A percentile compares a stretch with the other conserved stretches of the same genome.
phyloP scores from a whole-genome alignment of 495 filamentous ascomycete genomes.

The Tuber magnatum region DNA sequence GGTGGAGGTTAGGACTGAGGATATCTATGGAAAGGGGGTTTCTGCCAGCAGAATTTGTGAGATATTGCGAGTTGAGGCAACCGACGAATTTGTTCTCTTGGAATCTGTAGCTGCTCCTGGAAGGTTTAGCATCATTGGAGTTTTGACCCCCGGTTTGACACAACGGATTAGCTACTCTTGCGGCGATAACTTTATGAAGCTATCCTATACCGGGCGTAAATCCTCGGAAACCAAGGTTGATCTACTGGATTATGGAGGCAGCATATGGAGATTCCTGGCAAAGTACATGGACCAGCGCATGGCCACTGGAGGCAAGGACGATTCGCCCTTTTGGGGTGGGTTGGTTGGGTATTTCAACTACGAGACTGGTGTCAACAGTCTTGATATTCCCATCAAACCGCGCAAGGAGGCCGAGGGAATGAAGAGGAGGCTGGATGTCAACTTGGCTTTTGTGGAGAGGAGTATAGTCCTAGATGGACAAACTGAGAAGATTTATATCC shows the following conservation, averaged over 20 bases:
- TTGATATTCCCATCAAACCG: conserved; percentile 45
- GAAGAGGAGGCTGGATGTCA: conserved; percentile 56
- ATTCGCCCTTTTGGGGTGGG: conserved; percentile 72
- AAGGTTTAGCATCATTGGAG: conserved; percentile 60
- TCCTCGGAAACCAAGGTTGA: conserved; percentile 35
- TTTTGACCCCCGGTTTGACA: conserved; percentile 50
- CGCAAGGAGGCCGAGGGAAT: conserved; percentile 3
- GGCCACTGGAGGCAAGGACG: conserved; percentile 43
- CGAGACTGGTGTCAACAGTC: conserved; percentile 66
- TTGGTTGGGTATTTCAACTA: conserved; percentile 88
- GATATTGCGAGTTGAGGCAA: conserved; percentile 41
- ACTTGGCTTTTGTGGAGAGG: conserved; percentile 66
- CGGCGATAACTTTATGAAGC: conserved; percentile 41
- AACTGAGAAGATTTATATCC: conserved; percentile 55
- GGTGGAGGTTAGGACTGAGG: conserved; percentile 15
- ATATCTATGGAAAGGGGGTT: conserved; percentile 10
- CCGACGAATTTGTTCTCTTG: conserved; percentile 48
- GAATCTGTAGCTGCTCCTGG: conserved; percentile 51
- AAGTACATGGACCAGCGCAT: conserved; percentile 52
- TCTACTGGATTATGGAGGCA: conserved; percentile 42
- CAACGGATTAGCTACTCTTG: conserved; percentile 50
- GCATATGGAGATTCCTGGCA: conserved; percentile 53
- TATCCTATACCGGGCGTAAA: conserved; percentile 20
- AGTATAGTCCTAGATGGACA: conserved; percentile 75
- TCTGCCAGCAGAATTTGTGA: conserved; percentile 38